Conservation (phyloP, 805 yeast genomes). For the Zygosaccharomyces pseudorouxii region DNA sequence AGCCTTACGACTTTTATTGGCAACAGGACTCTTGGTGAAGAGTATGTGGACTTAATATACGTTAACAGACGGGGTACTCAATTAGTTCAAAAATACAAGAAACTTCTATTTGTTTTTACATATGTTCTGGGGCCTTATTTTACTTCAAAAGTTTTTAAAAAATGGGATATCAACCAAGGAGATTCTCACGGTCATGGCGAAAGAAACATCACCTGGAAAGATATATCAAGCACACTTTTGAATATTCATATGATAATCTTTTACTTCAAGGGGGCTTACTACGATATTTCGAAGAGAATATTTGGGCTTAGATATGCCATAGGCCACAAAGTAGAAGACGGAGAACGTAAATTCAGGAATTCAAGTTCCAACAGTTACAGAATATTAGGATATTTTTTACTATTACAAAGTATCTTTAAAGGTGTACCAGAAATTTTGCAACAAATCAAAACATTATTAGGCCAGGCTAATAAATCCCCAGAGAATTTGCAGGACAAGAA, state of each 20-base stretch:
- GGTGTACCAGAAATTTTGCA: conserved; percentile 7
- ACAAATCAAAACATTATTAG: conserved; percentile 3
- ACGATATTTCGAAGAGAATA: conserved; percentile 68
- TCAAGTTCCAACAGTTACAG: conserved; percentile 53
- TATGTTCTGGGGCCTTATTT: conserved; percentile 63
- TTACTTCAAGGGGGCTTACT: conserved; percentile 78
- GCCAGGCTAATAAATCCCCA: background rate
- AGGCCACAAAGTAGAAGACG: conserved; percentile 52
- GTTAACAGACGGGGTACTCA: conserved; percentile 50
- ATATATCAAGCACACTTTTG: conserved; percentile 47
- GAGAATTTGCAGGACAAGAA: background rate
- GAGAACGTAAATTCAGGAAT: conserved; percentile 33
- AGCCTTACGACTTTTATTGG: conserved; percentile 70
- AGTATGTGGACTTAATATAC: conserved; percentile 77
- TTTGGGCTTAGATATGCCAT: conserved; percentile 77
- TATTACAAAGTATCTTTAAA: conserved; percentile 40
- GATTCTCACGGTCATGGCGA: conserved; percentile 9
- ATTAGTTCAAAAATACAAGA: conserved; percentile 43
- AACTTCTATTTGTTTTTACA: conserved; percentile 55
- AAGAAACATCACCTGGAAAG: conserved; percentile 28
- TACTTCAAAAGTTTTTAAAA: conserved; percentile 31
- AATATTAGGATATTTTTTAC: conserved; percentile 59
- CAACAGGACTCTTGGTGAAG: conserved; percentile 86
- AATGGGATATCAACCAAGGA: conserved; percentile 8
- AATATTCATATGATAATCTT: conserved; percentile 76